Evolutionary conservation across 768 basidiomycete genomes (phyloP), one percentile per base, ranked within the genome.

Genomic region (Solioccasus polychromus): DNA sequence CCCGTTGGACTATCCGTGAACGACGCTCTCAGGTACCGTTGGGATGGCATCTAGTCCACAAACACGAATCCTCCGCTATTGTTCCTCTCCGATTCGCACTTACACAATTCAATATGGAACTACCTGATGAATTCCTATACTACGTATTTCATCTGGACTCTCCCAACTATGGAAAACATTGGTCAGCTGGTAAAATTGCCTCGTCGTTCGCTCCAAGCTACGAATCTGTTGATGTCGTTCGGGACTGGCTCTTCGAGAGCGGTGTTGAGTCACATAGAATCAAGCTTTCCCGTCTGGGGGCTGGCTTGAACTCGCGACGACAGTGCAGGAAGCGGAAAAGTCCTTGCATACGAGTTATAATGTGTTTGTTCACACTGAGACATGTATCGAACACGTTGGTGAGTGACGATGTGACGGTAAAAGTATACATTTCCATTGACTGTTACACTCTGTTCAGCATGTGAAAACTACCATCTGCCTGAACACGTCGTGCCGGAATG

Each of bases 41-140:
- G 19, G 74, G 72, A 47, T 77, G 70, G 75, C 31, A 28, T 1
- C 44, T 52, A 4, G 40, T 60, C 15, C 61, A 65, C 24, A 67
- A 62, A 4, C 59, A 67, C 19, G 53, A 67, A 26, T 17, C 68
- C 8, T 46, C 63, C 32, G 58, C 61, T 17, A 45, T 64, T 2
- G 47, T 77, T 22, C 76, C 75, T 9, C 59, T 77, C 29, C 73
- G 74, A 35, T 68, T 77, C 34, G 76, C 74, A 0, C 67, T 77
- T 5, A 51, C 53, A 8, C 76, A 78, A 53, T 58, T 55, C 34
- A 75, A 78, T 47, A 44, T 73, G 7, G 55, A 71, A 42, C 38
- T 59, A 28, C 49, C 78, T 12, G 72, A 75, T 17, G 66, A 70
- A 41, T 54, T 64, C 36, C 69, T 77, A 30, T 58, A 71, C 49